Evolutionary conservation across 495 filamentous ascomycete species (phyloP), one percentile per base, ranked within the genome.

Genomic region (Xylaria acuta): DNA sequence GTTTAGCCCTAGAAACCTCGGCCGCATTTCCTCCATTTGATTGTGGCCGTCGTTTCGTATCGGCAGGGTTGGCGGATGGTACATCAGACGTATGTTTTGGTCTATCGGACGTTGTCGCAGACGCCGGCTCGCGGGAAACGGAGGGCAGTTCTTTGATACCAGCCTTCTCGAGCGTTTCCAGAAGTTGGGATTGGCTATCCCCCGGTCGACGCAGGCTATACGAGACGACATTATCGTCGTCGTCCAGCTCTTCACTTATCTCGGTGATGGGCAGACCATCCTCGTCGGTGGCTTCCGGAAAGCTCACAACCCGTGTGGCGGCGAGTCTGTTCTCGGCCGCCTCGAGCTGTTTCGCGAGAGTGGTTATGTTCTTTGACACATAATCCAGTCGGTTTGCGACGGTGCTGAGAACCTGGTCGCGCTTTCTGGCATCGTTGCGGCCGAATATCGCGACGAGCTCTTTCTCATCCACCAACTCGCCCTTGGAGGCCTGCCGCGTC

Each of bases 191-290:
- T 56, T 90, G 86, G 9, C 84, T 81, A 56, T 92, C 86, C 25
- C 88, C 89, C 0, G 93, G 89, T 1, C 78, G 87, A 14, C 89
- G 88, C 9, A 89, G 82, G 36, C 84, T 85, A 67, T 83, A 90
- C 0, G 88, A 91, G 40, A 97, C 83, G 14, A 98, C 86, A 76
- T 97, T 95, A 22, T 89, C 96, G 22, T 97, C 90, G 25, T 97
- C 95, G 79, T 99, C 96, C 58, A 99, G 84, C 82, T 97, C 91
- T 80, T 99, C 95, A 53, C 90, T 81, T 71, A 99, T 98, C 66
- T 98, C 95, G 27, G 89, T 92, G 65, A 97, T 86, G 3, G 94
- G 92, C 58, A 94, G 63, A 79, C 71, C 90, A 43, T 91, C 91
- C 68, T 92, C 91, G 47, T 87, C 87, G 27, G 80, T 84, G 5